Evolutionary conservation across 2,329 filamentous ascomycete genomes (phyloP), one percentile per base, ranked within the genome.

Genomic region (Aspergillus amoenus): DNA sequence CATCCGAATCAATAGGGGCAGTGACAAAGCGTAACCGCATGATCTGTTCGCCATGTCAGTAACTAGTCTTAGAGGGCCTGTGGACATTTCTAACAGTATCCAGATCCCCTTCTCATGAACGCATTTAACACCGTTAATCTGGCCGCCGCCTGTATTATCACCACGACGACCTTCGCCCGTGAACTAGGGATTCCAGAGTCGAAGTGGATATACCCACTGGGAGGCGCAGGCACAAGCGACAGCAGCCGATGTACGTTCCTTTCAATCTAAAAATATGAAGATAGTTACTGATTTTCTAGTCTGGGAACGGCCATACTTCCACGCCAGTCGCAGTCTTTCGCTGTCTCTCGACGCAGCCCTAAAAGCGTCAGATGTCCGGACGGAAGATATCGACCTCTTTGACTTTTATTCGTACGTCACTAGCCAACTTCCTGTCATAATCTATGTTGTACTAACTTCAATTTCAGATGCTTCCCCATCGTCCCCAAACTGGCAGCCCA

Each of bases 81-180:
- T 21, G 7, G 3, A 21, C n/a, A 3, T 21, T 21, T 32, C 44
- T 34, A 34, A 34, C 44, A 34, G 17, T 5, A 8, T 21, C 11
- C 47, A 88, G 85, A 89, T 70, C 85, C 86, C 0, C 73, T 89
- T 0, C 70, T 88, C 9, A 88, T 89, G 86, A 89, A 89, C 64
- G 86, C 87, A 0, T 89, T 88, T 72, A 89, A 89, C 62, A 86
- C 79, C 2, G 81, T 89, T 37, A 89, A 89, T 58, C 73, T 89
- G 13, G 81, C 86, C 2, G 83, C 79, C 0, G 84, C 86, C 7
- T 80, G 81, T 56, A 76, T 89, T 15, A 57, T 89, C 4, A 89
- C 86, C 0, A 84, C 84, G 0, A 78, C 76, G 0, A 76, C 82
- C 1, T 76, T 79, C 65, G 87, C 87, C 0, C 71, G 69, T 42